These are phyloP conservation scores for Ampelomyces quisqualis DNA, from an alignment of 2,329 filamentous ascomycete species.

Conservation along the genomic window DNA sequence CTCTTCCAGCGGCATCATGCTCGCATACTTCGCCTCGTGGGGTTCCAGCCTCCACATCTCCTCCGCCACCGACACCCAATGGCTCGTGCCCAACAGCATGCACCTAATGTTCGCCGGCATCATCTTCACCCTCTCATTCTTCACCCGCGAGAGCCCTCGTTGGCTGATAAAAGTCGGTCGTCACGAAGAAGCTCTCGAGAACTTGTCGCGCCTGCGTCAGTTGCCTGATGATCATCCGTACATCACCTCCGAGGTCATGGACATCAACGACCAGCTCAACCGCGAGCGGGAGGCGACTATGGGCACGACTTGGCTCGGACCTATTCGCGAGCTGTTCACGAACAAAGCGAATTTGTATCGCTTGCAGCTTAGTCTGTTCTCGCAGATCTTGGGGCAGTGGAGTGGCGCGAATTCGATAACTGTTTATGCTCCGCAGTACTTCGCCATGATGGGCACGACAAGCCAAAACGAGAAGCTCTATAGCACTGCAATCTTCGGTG, in stretches of 20 bases:
- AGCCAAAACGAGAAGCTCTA: conserved; percentile 69
- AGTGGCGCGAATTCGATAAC: conserved; percentile 73
- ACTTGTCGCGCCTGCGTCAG: conserved; percentile 60
- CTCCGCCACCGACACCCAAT: conserved; percentile 45
- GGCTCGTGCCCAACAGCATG: conserved; percentile 70
- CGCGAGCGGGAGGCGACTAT: conserved; percentile 71
- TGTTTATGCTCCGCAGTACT: conserved; percentile 73
- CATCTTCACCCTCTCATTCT: conserved; percentile 69
- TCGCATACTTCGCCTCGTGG: conserved; percentile 72
- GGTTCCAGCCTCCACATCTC: conserved; percentile 56
- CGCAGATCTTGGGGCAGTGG: conserved; percentile 74
- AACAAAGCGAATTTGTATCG: conserved; percentile 71
- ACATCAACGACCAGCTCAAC: conserved; percentile 66
- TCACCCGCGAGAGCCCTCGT: conserved; percentile 69
- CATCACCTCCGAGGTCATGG: conserved; percentile 61
- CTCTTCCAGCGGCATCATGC: conserved; percentile 64
- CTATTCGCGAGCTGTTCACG: conserved; percentile 68
- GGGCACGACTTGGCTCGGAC: conserved; percentile 64
- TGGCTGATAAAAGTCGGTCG: conserved; percentile 67
- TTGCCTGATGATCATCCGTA: conserved; percentile 62
- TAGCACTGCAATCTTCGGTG: conserved; percentile 72
- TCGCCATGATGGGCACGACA: conserved; percentile 59
- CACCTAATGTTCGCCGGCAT: conserved; percentile 76
- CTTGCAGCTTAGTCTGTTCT: conserved; percentile 66
- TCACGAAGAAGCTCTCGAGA: conserved; percentile 58